Evolutionary conservation across 768 basidiomycete species (phyloP).

Genomic region (Tulasnella sp.): DNA sequence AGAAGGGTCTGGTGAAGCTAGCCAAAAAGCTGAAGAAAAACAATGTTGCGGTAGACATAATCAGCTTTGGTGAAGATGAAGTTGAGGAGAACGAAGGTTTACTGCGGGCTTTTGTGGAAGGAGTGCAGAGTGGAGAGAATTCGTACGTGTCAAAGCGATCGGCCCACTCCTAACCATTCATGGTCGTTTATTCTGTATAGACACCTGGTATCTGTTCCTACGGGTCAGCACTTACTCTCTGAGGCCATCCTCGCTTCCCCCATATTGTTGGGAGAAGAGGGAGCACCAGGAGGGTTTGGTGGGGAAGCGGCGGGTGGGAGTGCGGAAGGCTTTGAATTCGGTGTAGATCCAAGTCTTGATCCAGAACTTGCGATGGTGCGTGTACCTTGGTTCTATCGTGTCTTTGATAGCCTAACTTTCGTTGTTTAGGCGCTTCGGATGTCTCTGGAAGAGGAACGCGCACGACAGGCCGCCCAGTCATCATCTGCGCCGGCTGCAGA

Average conservation of each 20-base stretch:
- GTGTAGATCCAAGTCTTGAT: conserved; percentile 88
- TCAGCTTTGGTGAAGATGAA: conserved; percentile 74
- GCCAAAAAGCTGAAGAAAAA: conserved; percentile 99
- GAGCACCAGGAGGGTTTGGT: conserved; percentile 51
- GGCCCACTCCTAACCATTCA: background rate
- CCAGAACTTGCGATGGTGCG: conserved; percentile 92
- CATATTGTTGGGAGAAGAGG: conserved; percentile 60
- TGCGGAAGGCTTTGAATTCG: conserved; percentile 61
- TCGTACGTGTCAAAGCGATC: conserved; percentile 44
- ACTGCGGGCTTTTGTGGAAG: conserved; percentile 72
- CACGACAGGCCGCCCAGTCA: conserved; percentile 44
- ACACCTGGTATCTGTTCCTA: conserved; percentile 67
- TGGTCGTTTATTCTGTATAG: conserved; percentile 29
- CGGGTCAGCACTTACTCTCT: conserved; percentile 69
- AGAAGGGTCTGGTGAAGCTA: conserved; percentile 69
- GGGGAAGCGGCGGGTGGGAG: conserved; percentile 26
- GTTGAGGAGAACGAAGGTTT: conserved; percentile 49
- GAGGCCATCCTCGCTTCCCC: conserved; percentile 71
- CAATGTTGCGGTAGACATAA: conserved; percentile 88
- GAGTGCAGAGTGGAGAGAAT: conserved; percentile 68
- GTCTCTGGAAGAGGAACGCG: conserved; percentile 92
- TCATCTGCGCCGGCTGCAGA: conserved; percentile 25
- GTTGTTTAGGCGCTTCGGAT: conserved; percentile 71
- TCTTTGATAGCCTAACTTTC: background rate
- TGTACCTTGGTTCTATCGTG: conserved; percentile 13